phyloP scores from a whole-genome alignment of 805 yeast species.

The Naumovozyma dairenensis region DNA sequence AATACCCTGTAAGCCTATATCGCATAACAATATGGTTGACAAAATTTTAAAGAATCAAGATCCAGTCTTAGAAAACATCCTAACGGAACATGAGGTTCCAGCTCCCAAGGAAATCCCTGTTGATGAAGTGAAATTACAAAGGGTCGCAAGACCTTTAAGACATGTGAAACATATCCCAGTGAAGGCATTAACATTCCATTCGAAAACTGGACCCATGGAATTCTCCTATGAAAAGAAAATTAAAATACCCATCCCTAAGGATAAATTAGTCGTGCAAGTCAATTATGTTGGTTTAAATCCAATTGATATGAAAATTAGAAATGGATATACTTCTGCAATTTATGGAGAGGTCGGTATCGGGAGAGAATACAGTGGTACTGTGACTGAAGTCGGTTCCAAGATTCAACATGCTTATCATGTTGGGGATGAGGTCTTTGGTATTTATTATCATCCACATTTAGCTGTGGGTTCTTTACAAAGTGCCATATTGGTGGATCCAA shows the following conservation, averaged over 20 bases:
- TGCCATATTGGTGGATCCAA: slow-evolving; percentile 45
- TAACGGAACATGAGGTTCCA: slow-evolving; percentile 12
- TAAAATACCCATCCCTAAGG: slow-evolving; percentile 38
- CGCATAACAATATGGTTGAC: slow-evolving; percentile 13
- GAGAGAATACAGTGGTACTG: slow-evolving; percentile 55
- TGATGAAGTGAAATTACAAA: slow-evolving; percentile 18
- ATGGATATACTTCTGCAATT: slow-evolving; percentile 42
- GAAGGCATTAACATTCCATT: slow-evolving; percentile 35
- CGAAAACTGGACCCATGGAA: slow-evolving; percentile 29
- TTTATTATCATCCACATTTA: slow-evolving; percentile 40
- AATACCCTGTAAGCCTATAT: too few relatives aligned
- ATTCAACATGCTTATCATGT: slow-evolving; percentile 32
- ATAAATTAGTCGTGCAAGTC: slow-evolving; percentile 48
- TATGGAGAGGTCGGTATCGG: slow-evolving; percentile 58
- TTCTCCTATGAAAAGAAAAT: slow-evolving; percentile 47
- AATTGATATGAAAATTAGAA: slow-evolving; percentile 50
- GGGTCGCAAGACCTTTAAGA: slow-evolving; percentile 40
- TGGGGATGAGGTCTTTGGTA: slow-evolving; percentile 62
- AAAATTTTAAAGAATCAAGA: slow-evolving; percentile 14
- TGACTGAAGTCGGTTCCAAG: slow-evolving; percentile 46
- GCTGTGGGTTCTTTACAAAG: slow-evolving; percentile 52
- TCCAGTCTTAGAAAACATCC: slow-evolving; percentile 13
- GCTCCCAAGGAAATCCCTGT: slow-evolving; percentile 21
- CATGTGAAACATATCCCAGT: slow-evolving; percentile 44
- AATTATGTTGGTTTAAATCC: slow-evolving; percentile 55